These are phyloP conservation scores for Globisporangium alternatum DNA, from an alignment of 352 stramenopile species.

Conservation along the genomic window DNA sequence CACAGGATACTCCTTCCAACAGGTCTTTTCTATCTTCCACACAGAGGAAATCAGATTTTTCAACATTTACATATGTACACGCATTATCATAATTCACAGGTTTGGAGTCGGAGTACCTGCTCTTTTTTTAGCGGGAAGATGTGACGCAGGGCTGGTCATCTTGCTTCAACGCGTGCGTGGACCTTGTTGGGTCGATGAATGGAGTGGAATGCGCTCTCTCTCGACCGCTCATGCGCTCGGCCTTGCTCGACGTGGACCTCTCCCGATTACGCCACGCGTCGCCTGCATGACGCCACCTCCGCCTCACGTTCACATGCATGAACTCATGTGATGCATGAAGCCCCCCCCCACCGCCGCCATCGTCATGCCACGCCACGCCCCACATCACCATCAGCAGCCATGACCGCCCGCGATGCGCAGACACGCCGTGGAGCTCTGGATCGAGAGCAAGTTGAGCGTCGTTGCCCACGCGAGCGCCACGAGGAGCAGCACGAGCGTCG, in stretches of 20 bases:
- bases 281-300: not conserved
- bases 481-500: slow-evolving; percentile 39
- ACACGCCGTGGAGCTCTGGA: slow-evolving; percentile 60
- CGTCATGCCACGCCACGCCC: not conserved
- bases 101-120: not conserved
- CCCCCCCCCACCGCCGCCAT: not conserved
- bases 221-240: not conserved
- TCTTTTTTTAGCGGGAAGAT: slow-evolving; percentile 1
- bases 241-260: not conserved
- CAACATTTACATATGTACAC: not conserved
- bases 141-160: slow-evolving; percentile 12
- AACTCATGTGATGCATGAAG: not conserved
- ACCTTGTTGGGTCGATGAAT: not conserved
- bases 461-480: slow-evolving; percentile 47
- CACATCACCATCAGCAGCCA: slow-evolving; percentile 28
- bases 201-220: not conserved
- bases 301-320: not conserved
- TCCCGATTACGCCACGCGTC: not conserved
- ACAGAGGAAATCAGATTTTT: not conserved
- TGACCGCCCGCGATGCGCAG: slow-evolving; percentile 56
- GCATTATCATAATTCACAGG: not conserved
- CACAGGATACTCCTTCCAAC: not conserved
- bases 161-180: slow-evolving; percentile 24
- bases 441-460: slow-evolving; percentile 56
- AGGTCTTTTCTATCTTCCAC: not conserved